Evolutionary conservation across 2,329 filamentous ascomycete species (phyloP).

Genomic region (Diaporthe longicolla): DNA sequence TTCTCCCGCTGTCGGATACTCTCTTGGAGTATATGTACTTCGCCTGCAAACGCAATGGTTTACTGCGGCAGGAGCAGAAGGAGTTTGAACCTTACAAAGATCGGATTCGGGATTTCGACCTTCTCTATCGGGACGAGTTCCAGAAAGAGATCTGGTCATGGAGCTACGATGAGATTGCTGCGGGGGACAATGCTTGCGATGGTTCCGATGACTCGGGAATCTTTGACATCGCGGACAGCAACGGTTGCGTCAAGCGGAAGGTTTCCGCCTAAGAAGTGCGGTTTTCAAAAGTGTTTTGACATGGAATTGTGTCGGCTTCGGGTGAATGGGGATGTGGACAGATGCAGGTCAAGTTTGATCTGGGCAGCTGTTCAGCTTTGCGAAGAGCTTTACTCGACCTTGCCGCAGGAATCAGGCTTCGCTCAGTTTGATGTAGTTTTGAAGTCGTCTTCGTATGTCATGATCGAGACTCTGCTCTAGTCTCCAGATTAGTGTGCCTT

Average conservation of each 20-base stretch:
- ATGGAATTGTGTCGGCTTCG: neutral
- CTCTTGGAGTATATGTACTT: conserved; percentile 39
- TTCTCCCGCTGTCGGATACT: conserved; percentile 32
- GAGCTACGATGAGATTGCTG: conserved; percentile 5
- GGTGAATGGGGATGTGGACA: neutral
- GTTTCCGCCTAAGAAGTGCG: neutral
- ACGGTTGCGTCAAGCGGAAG: conserved; percentile 2
- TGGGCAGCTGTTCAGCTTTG: neutral
- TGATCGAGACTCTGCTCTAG: neutral
- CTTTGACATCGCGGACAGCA: conserved; percentile 2
- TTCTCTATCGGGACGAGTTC: conserved; percentile 35
- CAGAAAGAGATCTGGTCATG: conserved; percentile 37
- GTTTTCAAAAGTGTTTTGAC: neutral
- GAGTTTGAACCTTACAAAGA: conserved; percentile 39
- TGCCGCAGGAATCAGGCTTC: neutral
- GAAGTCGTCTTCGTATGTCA: neutral
- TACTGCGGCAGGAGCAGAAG: conserved; percentile 20
- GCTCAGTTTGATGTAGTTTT: neutral
- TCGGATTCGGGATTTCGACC: conserved; percentile 9
- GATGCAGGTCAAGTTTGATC: neutral
- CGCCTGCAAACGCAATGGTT: conserved; percentile 29
- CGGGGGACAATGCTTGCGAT: neutral
- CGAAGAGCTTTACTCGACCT: neutral
- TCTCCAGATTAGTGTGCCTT: neutral
- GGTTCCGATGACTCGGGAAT: conserved; percentile 30